phyloP scores from a whole-genome alignment of 495 filamentous ascomycete species.

The Hypoxylon lienhwacheense region DNA sequence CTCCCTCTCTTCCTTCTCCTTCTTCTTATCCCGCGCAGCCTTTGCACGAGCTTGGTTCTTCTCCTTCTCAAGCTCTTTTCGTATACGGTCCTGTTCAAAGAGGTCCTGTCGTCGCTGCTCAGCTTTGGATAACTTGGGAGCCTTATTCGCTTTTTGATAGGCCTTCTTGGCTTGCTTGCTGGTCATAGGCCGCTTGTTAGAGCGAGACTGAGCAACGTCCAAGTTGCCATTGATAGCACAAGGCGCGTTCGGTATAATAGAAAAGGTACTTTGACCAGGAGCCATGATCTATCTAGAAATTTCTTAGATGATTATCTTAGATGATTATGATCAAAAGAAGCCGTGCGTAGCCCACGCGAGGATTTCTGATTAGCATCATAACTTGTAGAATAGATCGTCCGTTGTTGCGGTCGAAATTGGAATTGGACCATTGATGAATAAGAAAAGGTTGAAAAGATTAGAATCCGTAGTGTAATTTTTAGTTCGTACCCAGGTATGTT shows the following conservation, averaged over 20 bases:
- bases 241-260: constrained; percentile 35
- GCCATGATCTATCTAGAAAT: constrained; percentile 24
- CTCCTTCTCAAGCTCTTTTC: constrained; percentile 50
- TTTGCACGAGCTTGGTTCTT: constrained; percentile 42
- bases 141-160: constrained; percentile 39
- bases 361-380: constrained; percentile 14
- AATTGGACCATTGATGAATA: too few species aligned
- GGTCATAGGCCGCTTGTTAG: constrained; percentile 46
- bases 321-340: background rate
- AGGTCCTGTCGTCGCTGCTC: constrained; percentile 46
- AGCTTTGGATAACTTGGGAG: constrained; percentile 43
- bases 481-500: too few species aligned
- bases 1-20: constrained; percentile 43
- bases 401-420: too few species aligned
- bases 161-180: constrained; percentile 49
- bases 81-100: constrained; percentile 50
- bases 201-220: constrained; percentile 7
- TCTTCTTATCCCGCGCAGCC: constrained; percentile 47
- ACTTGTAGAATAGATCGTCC: too few species aligned
- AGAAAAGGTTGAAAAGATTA: too few species aligned
- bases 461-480: too few species aligned
- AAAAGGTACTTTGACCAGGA: constrained; percentile 39
- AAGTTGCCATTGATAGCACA: constrained; percentile 28
- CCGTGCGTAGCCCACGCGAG: constrained; percentile 12
- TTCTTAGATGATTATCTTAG: background rate